Base-by-base conservation (phyloP, 106 monocot genomes). In the Allium fistulosum region DNA sequence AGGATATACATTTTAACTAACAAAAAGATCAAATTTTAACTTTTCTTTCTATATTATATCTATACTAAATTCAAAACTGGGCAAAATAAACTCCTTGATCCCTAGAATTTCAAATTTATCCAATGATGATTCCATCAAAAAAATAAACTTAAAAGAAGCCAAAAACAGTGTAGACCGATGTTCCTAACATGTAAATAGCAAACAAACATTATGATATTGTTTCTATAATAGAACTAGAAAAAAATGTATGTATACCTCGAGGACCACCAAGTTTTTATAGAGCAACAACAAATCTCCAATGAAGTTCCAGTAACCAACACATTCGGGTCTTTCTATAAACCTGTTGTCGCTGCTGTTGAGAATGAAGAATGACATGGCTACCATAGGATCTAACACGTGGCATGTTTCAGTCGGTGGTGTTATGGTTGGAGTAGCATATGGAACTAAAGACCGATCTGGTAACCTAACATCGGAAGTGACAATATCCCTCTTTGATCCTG, bases 291-390 rank as follows among this genome's bases (percentile, higher is more conserved):
- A 99, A 99, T 22, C 81, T 83, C 7, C 89, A 83, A 69, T 99
- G 97, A n/a, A 99, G 87, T 78, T 92, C 97, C 64, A 80, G 84
- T 11, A 92, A 99, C 97, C 97, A 99, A 81, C 92, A 87, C n/a
- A 92, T 77, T 67, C 97, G 69, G 8, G 82, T 82, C 80, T 99
- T 99, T 70, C 89, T 82, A 2, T 63, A 60, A 26, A 55, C 73
- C 62, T 80, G 78, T 64, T 75, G 77, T 48, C 71, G 75, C 28
- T 71, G 52, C 58, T 64, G 72, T 13, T 37, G 15, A 9, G 37
- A 75, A 59, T 53, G 58, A 45, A 67, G 52, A 49, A 56, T 37
- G 46, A 65, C 22, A 13, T 70, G 70, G 26, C 48, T 11, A 72
- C 52, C 62, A 1, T 56, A 13, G 65, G 22, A 16, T 46, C 27